phyloP scores from a whole-genome alignment of 176 grass and related monocot species.

The Eleusine coracana region DNA sequence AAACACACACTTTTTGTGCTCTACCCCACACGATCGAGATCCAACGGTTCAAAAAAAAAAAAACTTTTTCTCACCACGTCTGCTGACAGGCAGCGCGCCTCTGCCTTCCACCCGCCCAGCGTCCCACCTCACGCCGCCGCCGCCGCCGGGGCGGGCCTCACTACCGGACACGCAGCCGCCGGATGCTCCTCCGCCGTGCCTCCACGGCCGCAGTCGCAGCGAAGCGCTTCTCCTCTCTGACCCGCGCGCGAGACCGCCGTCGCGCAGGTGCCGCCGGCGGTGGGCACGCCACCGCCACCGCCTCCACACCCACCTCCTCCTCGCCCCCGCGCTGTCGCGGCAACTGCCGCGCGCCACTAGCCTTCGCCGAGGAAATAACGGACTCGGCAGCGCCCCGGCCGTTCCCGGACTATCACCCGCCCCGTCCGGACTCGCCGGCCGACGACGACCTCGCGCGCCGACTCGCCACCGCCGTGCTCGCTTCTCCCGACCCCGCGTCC shows the following conservation, averaged over 20 bases:
- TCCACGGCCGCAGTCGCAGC: constrained; percentile 21
- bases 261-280: not conserved
- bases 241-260: not conserved
- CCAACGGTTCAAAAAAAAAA: not conserved
- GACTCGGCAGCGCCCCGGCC: constrained; percentile 28
- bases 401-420: constrained; percentile 66
- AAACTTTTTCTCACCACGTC: not conserved
- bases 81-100: not conserved
- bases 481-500: constrained; percentile 26
- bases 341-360: not conserved
- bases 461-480: constrained; percentile 56
- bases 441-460: constrained; percentile 57
- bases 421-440: constrained; percentile 51
- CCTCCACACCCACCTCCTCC: constrained; percentile 7
- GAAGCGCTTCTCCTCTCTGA: constrained; percentile 18
- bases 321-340: constrained; percentile 16
- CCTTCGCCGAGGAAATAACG: not conserved
- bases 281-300: not conserved
- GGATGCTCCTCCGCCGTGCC: constrained; percentile 51
- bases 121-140: constrained; percentile 10
- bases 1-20: not conserved
- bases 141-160: constrained; percentile 28
- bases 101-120: not conserved
- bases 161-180: not conserved
- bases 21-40: not conserved